Percentiles rank a stretch among this genome's conserved stretches.
Evolutionary conservation across 1,284 basidiomycete genomes (phyloP).

Genomic region (Ganoderma resinaceum): DNA sequence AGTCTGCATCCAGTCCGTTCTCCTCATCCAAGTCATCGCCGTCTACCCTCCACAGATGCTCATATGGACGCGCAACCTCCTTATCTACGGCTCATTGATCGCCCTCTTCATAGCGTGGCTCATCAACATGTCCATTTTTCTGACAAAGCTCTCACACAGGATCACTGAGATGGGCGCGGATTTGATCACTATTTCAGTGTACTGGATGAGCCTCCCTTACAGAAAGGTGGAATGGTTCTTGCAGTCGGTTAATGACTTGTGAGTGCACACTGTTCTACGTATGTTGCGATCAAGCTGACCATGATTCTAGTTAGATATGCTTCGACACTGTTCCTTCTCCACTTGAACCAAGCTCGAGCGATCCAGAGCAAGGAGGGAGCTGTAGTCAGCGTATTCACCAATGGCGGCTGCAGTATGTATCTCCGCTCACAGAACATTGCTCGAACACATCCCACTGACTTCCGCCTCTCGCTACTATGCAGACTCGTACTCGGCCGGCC

Average conservation of each 20-base stretch:
- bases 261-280: not conserved
- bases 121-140: not conserved
- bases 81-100: not conserved
- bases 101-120: not conserved
- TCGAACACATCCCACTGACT: conserved; percentile 2
- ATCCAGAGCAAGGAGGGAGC: not conserved
- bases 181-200: not conserved
- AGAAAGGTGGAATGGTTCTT: conserved; percentile 38
- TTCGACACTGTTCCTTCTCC: not conserved
- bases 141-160: not conserved
- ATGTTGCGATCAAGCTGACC: not conserved
- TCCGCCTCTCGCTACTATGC: conserved; percentile 17
- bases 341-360: not conserved
- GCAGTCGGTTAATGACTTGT: conserved; percentile 38
- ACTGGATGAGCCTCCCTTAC: conserved; percentile 1
- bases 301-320: not conserved
- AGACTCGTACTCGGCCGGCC: conserved; percentile 7
- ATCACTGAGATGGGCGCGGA: not conserved
- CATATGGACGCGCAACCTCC: not conserved
- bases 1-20: conserved; percentile 31
- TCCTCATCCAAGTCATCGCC: conserved; percentile 34
- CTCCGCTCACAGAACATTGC: not conserved
- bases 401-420: not conserved
- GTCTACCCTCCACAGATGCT: conserved; percentile 30
- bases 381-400: not conserved